Conservation (phyloP, 2,329 filamentous ascomycete genomes). For the Lachnellula cervina region DNA sequence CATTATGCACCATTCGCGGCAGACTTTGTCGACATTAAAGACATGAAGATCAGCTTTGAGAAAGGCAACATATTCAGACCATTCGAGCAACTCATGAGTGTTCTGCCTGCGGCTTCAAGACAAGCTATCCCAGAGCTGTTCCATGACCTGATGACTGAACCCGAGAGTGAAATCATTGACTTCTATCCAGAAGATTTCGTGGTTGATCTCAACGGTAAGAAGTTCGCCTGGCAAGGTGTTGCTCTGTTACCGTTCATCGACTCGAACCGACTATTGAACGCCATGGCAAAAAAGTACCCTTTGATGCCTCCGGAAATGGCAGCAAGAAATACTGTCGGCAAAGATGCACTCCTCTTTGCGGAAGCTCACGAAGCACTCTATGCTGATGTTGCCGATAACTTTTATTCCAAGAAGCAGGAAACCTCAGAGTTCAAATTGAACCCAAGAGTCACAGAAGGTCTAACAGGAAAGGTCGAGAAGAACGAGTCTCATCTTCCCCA, state of each 20-base stretch:
- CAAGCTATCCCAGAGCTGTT: constrained; percentile 87
- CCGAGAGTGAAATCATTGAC: constrained; percentile 88
- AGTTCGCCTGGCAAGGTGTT: constrained; percentile 96
- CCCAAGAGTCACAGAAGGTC: constrained; percentile 66
- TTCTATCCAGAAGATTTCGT: constrained; percentile 96
- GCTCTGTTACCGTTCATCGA: constrained; percentile 94
- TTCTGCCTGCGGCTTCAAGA: constrained; percentile 86
- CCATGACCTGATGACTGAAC: constrained; percentile 82
- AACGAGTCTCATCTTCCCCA: constrained; percentile 82
- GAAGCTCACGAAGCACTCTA: constrained; percentile 77
- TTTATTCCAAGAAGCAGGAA: constrained; percentile 87
- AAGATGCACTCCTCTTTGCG: constrained; percentile 78
- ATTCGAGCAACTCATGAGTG: constrained; percentile 98
- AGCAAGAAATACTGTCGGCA: constrained; percentile 72
- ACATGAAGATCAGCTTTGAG: constrained; percentile 75
- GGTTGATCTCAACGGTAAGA: constrained; percentile 94
- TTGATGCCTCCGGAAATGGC: constrained; percentile 71
- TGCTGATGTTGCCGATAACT: constrained; percentile 73
- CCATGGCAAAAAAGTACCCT: constrained; percentile 79
- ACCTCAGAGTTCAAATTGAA: constrained; percentile 66
- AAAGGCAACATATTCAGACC: constrained; percentile 83
- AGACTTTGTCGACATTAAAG: constrained; percentile 80
- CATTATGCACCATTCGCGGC: constrained; percentile 97
- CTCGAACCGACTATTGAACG: constrained; percentile 75
- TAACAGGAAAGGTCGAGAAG: constrained; percentile 77